Evolutionary conservation across 2,329 filamentous ascomycete genomes (phyloP), one percentile per base, ranked within the genome.

Genomic region (Penicillium psychrosexuale): DNA sequence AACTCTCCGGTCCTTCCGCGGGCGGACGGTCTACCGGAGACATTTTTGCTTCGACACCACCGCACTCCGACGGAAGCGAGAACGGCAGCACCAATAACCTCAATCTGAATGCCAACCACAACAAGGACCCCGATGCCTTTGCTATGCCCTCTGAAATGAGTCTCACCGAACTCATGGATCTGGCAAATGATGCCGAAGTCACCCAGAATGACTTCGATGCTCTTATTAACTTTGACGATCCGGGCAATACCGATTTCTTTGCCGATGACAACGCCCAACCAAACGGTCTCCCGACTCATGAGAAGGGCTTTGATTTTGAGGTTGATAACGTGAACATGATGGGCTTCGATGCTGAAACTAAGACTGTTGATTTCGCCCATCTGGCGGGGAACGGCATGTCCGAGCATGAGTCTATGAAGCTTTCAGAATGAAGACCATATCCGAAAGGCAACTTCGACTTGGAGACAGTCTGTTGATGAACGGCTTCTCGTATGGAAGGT

Each of bases 201-300:
- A 76, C 71, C 2, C 72, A 77, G 51, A 75, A 76, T 47, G 75
- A 78, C 51, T 75, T 78, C 28, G 76, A 78, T 51, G 73, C 75
- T 0, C 58, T 78, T 51, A 76, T 78, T 59, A 77, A 78, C 53
- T 74, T 78, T 47, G 76, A 78, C 39, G 75, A 77, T 45, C 68
- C 69, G 1, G 64, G 66, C 1, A 68, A 51, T 22, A 39, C 63
- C 17, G 73, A 76, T 17, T 60, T 73, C 30, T 72, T 76, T 38
- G 56, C 65, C 0, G 65, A 68, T 7, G 70, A 75, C 8, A 63
- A 68, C 11, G 44, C 36, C 17, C 50, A 51, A 15, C 51, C 55
- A 9, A 39, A 33, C 17, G 19, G 30, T 34, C 30, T 19, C 30
- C 43, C 34, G 9, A 34, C 27, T 12, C 46, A 45, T 11, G 63